These are phyloP conservation scores for Epithemia pelagica DNA, from an alignment of 108 stramenopile genomes.

Conservation along the genomic window DNA sequence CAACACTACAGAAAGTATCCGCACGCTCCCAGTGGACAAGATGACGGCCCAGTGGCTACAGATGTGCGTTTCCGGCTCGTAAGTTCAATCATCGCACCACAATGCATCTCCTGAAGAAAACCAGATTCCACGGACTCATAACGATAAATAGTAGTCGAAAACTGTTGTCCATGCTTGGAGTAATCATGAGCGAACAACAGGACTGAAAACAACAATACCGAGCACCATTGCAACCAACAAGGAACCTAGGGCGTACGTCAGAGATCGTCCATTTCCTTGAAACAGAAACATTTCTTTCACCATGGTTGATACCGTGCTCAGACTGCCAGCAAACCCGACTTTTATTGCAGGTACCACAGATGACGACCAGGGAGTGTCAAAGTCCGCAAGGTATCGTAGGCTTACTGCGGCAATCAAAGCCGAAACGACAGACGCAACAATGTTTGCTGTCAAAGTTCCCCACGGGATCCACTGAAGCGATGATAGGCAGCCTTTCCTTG, in stretches of 20 bases:
- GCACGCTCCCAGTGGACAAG: neutral
- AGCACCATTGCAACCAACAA: slow-evolving; percentile 29
- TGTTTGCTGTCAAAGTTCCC: slow-evolving; percentile 64
- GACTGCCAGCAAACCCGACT: slow-evolving; percentile 61
- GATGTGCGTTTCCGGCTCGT: no score
- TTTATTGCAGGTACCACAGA: slow-evolving; percentile 21
- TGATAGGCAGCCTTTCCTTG: slow-evolving; percentile 5
- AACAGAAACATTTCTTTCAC: slow-evolving; percentile 55
- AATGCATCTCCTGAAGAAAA: no score
- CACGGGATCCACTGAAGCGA: slow-evolving; percentile 43
- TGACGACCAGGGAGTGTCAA: slow-evolving; percentile 2
- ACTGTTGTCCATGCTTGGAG: no score
- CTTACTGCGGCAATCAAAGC: slow-evolving; percentile 22
- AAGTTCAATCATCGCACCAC: no score
- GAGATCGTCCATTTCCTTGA: slow-evolving; percentile 28
- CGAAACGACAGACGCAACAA: slow-evolving; percentile 39
- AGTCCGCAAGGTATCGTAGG: slow-evolving; percentile 10
- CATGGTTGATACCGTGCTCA: slow-evolving; percentile 73
- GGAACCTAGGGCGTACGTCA: slow-evolving; percentile 42
- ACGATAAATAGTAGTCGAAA: no score
- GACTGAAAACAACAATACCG: slow-evolving; percentile 43
- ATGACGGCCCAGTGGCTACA: neutral
- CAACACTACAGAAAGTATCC: neutral
- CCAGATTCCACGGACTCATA: no score
- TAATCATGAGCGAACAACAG: slow-evolving; percentile 28